Percentiles rank a stretch among this genome's conserved stretches.
phyloP scores from a whole-genome alignment of 2,329 filamentous ascomycete genomes.

The Diaporthe caulivora region DNA sequence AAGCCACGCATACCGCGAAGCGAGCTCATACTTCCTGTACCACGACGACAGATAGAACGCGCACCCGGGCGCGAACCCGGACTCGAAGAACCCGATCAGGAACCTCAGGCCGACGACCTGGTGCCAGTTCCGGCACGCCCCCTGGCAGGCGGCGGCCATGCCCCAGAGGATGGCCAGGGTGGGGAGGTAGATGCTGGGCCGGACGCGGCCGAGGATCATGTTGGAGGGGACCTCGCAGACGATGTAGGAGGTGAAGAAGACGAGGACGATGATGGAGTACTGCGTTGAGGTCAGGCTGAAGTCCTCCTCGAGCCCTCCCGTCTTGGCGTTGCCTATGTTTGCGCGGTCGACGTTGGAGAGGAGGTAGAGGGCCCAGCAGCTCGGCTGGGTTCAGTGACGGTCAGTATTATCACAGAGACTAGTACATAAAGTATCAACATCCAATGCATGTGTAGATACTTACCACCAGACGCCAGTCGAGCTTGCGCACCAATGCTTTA shows the following conservation, averaged over 20 bases:
- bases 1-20: constrained; percentile 41
- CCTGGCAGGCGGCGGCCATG: constrained; percentile 43
- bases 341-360: constrained; percentile 43
- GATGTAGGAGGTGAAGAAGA: constrained; percentile 47
- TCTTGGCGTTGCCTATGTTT: constrained; percentile 45
- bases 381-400: constrained; percentile 33
- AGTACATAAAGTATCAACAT: no score
- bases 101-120: constrained; percentile 43
- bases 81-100: constrained; percentile 43
- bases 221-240: constrained; percentile 45
- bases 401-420: background rate
- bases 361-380: constrained; percentile 43
- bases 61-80: constrained; percentile 44
- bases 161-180: constrained; percentile 44
- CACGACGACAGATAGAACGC: constrained; percentile 45
- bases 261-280: constrained; percentile 46
- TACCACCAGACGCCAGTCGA: constrained; percentile 12
- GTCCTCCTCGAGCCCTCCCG: constrained; percentile 42
- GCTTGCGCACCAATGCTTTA: constrained; percentile 1
- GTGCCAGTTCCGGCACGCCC: constrained; percentile 42
- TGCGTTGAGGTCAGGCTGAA: constrained; percentile 42
- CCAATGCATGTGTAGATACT: background rate
- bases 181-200: constrained; percentile 44
- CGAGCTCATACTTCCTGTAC: constrained; percentile 44
- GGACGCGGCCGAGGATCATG: constrained; percentile 43